Evolutionary conservation across 2,329 filamentous ascomycete species (phyloP), one percentile per base, ranked within the genome.

Genomic region (Rosellinia necatrix): DNA sequence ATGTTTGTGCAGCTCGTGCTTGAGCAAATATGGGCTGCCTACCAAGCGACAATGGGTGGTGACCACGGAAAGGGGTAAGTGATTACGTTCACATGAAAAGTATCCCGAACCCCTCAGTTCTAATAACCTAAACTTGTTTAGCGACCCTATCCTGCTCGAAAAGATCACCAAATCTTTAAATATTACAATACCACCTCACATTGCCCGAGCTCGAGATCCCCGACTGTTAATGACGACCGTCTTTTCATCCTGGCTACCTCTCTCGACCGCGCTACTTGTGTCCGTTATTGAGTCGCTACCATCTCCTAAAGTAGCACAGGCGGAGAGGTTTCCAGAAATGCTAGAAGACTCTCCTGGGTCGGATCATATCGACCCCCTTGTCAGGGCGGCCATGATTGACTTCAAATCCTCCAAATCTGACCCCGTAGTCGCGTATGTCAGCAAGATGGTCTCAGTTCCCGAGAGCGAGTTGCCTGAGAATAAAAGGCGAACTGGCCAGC

Each of bases 1-100:
- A 91, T 99, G 83, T 99, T 99, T 72, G 94, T 97, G 12, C 94
- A 97, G 72, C 79, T 99, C 46, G 94, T 99, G 6, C 80, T 99
- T 50, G 94, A 97, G 65, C 93, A 92, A 58, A 88, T 99, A 52
- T 99, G 94, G 94, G 92, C 92, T 22, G 90, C 94, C 8, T 99
- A 99, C 70, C 85, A 92, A 66, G 93, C 92, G 37, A 96, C 93
- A 1, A 89, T 86, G 3, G 92, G 92, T 37, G 89, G 90, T 46
- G 88, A 88, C 61, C 87, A 87, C 61, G 90, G 89, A 61, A 94
- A 89, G 73, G 92, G 92, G 85, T 88, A 78, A 72, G 82, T 43
- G 68, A 37, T 15, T 19, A 38, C 21, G 21, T 35, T 13, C 37
- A 9, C 22, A 15, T 32, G 6, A 43, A 40, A 35, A 22, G 17